Conservation (phyloP, 805 yeast species). For the Dipodascus albidus region DNA sequence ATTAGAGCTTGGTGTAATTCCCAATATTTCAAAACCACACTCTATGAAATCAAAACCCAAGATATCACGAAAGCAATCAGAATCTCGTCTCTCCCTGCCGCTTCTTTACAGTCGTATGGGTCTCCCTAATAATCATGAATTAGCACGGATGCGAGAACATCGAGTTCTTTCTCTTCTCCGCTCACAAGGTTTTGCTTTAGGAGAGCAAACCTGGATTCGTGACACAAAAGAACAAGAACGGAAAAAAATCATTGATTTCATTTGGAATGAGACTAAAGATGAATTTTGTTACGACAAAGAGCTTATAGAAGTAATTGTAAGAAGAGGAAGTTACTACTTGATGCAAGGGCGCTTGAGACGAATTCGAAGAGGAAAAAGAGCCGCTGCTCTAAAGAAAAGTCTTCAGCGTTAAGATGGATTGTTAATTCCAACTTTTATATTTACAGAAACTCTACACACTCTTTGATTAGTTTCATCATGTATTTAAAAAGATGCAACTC, state of each 20-base stretch:
- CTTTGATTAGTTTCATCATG: too few relatives aligned
- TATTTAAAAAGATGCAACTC: too few relatives aligned
- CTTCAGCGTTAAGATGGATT: not conserved
- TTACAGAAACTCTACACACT: not conserved
- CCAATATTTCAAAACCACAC: not conserved
- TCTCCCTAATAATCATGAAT: conserved; percentile 24
- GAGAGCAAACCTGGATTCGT: conserved; percentile 75
- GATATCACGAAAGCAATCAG: not conserved
- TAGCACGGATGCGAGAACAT: conserved; percentile 29
- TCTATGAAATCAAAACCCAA: not conserved
- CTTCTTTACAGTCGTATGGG: conserved; percentile 30
- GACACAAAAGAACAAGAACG: conserved; percentile 54
- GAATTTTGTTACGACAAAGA: conserved; percentile 43
- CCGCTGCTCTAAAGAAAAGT: not conserved
- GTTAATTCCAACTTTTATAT: too few relatives aligned
- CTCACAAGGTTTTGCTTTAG: conserved; percentile 59
- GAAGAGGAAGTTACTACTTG: conserved; percentile 69
- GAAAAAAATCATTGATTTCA: conserved; percentile 33
- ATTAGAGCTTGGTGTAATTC: not conserved
- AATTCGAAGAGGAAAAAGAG: conserved; percentile 36
- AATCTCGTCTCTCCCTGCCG: conserved; percentile 25
- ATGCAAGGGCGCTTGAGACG: conserved; percentile 71
- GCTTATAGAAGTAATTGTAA: conserved; percentile 57
- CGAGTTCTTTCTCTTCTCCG: conserved; percentile 26
- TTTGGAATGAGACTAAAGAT: conserved; percentile 36